A percentile compares a stretch with the other conserved stretches of the same genome.
phyloP scores from a whole-genome alignment of 129 eudicot genomes.

The Pulicaria dysenterica region DNA sequence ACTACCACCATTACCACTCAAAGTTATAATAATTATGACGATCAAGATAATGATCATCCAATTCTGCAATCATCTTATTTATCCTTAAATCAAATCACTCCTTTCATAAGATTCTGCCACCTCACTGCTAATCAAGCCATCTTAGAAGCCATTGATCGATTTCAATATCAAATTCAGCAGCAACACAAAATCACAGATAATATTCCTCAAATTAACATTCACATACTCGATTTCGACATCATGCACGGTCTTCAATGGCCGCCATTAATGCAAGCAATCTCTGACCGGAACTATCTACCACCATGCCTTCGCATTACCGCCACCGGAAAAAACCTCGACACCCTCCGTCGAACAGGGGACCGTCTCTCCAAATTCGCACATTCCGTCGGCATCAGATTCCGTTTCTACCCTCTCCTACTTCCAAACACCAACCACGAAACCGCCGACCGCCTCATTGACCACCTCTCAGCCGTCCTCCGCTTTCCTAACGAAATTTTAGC shows the following conservation, averaged over 20 bases:
- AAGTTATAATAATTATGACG: neutral
- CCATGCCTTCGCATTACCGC: slow-evolving; percentile 74
- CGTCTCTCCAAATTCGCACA: slow-evolving; percentile 69
- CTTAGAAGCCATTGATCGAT: slow-evolving; percentile 58
- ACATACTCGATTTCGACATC: slow-evolving; percentile 80
- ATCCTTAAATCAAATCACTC: slow-evolving; percentile 78
- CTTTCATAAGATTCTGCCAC: slow-evolving; percentile 74
- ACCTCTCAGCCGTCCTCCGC: slow-evolving; percentile 30
- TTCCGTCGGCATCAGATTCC: slow-evolving; percentile 69
- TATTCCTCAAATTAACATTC: slow-evolving; percentile 44
- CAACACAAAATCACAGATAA: neutral
- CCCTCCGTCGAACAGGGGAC: slow-evolving; percentile 70
- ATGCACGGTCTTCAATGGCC: slow-evolving; percentile 99
- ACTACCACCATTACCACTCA: neutral
- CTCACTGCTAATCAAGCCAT: slow-evolving; percentile 96
- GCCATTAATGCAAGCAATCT: slow-evolving; percentile 81
- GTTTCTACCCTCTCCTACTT: slow-evolving; percentile 55
- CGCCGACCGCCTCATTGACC: slow-evolving; percentile 33
- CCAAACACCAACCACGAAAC: slow-evolving; percentile 12
- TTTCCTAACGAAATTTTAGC: slow-evolving; percentile 71
- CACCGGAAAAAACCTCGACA: slow-evolving; percentile 56
- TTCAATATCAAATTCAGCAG: slow-evolving; percentile 9
- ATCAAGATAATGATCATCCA: slow-evolving; percentile 16
- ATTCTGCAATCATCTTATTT: slow-evolving; percentile 67
- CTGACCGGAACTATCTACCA: slow-evolving; percentile 40